Evolutionary conservation across 257 asterid species (phyloP), one percentile per base, ranked within the genome.

Genomic region (Plectranthus barbatus): DNA sequence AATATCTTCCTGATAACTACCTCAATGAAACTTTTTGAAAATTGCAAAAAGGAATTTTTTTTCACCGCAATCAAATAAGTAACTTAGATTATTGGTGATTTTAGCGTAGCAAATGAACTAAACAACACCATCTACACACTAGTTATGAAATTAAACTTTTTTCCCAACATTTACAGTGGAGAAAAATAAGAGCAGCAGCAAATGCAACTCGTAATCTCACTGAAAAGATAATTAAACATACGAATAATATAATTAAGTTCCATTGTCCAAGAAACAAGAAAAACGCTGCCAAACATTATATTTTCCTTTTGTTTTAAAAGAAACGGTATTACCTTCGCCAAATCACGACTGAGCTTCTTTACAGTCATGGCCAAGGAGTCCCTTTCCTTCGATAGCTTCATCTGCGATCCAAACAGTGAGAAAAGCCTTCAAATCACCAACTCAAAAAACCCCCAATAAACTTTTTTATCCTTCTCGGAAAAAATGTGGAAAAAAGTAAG

Each of bases 281-380:
- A 45, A 3, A 10, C 0, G 5, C 54, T 6, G 13, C 3, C 31
- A 24, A 12, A 34, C 37, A 17, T 2, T 12, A 12, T 24, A 4
- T 11, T 9, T n/a, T 14, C 44, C 7, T 26, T 5, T 13, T 39
- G 1, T 7, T 37, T 10, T 39, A 20, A 5, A 17, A 26, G 31
- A 56, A 8, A 29, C 12, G 57, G 24, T 37, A 39, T 50, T 33
- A 93, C 99, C 96, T 90, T 90, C 45, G 87, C 85, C 80, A 94
- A 76, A 71, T 94, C 99, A 4, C 97, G 97, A 72, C 80, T 83
- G 60, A 90, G 92, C 79, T 87, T 94, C 82, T 90, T 94, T 13
- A 76, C 82, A 0, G 85, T 74, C 68, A 74, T 34, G 29, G 93
- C 85, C 79, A 90, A 52, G 0, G 90, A 78, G 69, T 90, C 95